A percentile compares a stretch with the other conserved stretches of the same genome.
These are phyloP conservation scores for Dendrobium chrysotoxum DNA, from an alignment of 106 monocot genomes.

Conservation along the genomic window DNA sequence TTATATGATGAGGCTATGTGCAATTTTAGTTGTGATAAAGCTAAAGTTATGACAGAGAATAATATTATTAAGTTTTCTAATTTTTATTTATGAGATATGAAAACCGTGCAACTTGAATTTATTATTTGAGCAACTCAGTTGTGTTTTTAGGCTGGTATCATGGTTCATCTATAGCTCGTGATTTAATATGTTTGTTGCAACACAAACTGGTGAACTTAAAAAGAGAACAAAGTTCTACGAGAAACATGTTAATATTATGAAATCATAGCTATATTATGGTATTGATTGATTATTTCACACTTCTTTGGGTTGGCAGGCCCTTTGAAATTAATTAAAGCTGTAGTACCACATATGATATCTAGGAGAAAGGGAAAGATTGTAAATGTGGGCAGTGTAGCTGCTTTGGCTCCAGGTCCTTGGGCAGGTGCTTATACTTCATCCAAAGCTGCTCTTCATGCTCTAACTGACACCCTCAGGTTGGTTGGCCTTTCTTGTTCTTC, in stretches of 20 bases:
- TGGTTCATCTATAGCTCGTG: neutral
- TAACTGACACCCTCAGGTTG: conserved; percentile 81
- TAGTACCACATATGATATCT: conserved; percentile 70
- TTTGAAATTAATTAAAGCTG: conserved; percentile 67
- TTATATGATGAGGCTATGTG: too few species aligned
- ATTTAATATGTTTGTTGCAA: neutral
- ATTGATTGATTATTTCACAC: conserved; percentile 2
- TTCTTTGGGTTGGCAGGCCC: conserved; percentile 35
- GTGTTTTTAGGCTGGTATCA: neutral
- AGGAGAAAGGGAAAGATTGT: conserved; percentile 79
- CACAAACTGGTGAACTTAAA: neutral
- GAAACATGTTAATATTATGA: neutral
- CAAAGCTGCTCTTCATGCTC: conserved; percentile 77
- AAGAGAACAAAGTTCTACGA: neutral
- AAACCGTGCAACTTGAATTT: neutral
- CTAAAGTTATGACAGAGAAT: too few species aligned
- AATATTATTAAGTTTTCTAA: too few species aligned
- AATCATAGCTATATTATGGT: neutral
- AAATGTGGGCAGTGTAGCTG: conserved; percentile 84
- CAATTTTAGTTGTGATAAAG: too few species aligned
- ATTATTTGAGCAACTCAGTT: neutral
- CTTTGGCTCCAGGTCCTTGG: conserved; percentile 92
- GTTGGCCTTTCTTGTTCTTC: neutral
- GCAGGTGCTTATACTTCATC: conserved; percentile 82
- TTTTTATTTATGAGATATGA: too few species aligned